phyloP scores from a whole-genome alignment of 2,329 filamentous ascomycete genomes.

The Nectriaceae sp. region DNA sequence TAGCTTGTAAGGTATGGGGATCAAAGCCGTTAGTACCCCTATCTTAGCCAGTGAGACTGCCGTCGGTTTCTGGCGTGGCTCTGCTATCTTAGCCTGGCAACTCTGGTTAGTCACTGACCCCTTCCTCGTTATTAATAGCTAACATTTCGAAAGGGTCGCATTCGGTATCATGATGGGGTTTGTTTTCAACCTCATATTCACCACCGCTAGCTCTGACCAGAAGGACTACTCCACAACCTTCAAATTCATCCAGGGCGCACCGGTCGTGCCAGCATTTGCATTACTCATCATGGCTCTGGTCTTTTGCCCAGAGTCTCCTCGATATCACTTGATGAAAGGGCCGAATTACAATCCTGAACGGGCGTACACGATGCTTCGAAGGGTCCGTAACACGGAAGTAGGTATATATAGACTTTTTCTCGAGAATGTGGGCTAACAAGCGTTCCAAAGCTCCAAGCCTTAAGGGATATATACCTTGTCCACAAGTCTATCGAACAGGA shows the following conservation, averaged over 20 bases:
- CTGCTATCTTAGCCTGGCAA: constrained; percentile 49
- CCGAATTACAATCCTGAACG: constrained; percentile 35
- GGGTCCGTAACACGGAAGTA: constrained; percentile 33
- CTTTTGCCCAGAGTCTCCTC: constrained; percentile 43
- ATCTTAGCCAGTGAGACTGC: constrained; percentile 50
- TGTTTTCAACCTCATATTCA: constrained; percentile 21
- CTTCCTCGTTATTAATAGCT: background rate
- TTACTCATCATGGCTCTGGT: constrained; percentile 33
- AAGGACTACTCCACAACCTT: constrained; percentile 12
- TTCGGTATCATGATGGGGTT: constrained; percentile 28
- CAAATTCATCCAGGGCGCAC: constrained; percentile 38
- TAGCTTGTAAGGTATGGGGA: constrained; percentile 49
- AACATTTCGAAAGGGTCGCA: constrained; percentile 18
- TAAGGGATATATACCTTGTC: constrained; percentile 40
- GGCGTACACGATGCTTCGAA: constrained; percentile 35
- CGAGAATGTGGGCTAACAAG: constrained; percentile 1
- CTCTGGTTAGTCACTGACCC: constrained; percentile 32
- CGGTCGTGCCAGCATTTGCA: constrained; percentile 35
- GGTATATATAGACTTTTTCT: too few relatives aligned
- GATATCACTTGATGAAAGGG: constrained; percentile 40
- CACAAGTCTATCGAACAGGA: constrained; percentile 18
- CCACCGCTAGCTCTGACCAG: background rate
- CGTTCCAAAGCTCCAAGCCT: constrained; percentile 34
- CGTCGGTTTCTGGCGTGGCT: constrained; percentile 49
- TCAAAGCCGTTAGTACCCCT: constrained; percentile 50